phyloP scores from a whole-genome alignment of 1,139 yeast genomes.

The Zygoascus sp. region DNA sequence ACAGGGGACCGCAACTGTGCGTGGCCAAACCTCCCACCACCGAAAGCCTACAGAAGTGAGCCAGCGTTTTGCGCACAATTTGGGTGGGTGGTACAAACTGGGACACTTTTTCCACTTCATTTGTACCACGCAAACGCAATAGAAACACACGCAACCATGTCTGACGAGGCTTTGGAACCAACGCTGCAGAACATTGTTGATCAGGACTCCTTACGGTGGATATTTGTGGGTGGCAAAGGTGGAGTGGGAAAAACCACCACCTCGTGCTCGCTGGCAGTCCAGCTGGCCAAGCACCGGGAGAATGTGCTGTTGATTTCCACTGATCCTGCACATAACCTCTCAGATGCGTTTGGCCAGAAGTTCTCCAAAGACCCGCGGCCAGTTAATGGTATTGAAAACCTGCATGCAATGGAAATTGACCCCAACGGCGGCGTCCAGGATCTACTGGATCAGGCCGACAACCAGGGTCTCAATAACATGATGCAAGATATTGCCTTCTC shows the following conservation, averaged over 20 bases:
- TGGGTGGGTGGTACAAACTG: not conserved
- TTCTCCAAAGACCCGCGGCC: slow-evolving; percentile 94
- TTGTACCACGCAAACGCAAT: too few species aligned
- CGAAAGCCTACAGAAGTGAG: too few species aligned
- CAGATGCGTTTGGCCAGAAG: slow-evolving; percentile 97
- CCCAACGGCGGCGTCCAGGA: slow-evolving; percentile 94
- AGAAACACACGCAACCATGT: too few species aligned
- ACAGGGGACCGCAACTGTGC: not conserved
- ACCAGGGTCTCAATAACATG: slow-evolving; percentile 42
- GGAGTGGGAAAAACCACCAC: slow-evolving; percentile 99
- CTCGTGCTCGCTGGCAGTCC: slow-evolving; percentile 91
- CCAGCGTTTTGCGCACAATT: too few species aligned
- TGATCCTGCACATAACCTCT: slow-evolving; percentile 95
- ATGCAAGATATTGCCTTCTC: slow-evolving; percentile 92
- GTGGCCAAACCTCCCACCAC: not conserved
- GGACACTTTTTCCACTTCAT: too few species aligned
- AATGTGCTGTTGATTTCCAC: slow-evolving; percentile 88
- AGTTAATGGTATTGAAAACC: slow-evolving; percentile 81
- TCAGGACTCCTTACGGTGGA: slow-evolving; percentile 72
- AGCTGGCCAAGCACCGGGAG: slow-evolving; percentile 73
- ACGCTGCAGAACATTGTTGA: slow-evolving; percentile 40
- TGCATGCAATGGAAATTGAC: slow-evolving; percentile 97
- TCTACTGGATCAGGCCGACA: slow-evolving; percentile 63
- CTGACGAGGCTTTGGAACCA: slow-evolving; percentile 33
- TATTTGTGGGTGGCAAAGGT: slow-evolving; percentile 98